Percentiles rank a stretch among this genome's conserved stretches.
phyloP scores from a whole-genome alignment of 2,329 filamentous ascomycete genomes.

The Hypoxylon sp. region DNA sequence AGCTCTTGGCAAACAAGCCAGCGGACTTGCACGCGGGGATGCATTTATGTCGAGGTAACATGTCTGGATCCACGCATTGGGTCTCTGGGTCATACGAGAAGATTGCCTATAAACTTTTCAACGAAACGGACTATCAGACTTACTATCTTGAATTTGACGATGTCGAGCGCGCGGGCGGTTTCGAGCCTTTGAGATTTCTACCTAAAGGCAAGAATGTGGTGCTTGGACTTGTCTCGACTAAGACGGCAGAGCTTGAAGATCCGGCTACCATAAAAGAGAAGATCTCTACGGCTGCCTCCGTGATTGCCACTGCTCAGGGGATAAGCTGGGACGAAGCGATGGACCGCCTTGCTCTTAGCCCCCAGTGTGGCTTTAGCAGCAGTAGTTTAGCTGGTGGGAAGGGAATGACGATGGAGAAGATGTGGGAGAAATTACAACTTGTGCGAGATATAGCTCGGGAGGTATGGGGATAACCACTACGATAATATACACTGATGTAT shows the following conservation, averaged over 20 bases:
- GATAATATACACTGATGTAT: not conserved
- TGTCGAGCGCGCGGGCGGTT: slow-evolving; percentile 62
- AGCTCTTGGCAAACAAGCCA: slow-evolving; percentile 67
- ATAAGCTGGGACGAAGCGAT: slow-evolving; percentile 68
- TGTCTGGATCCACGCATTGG: slow-evolving; percentile 65
- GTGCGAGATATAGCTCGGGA: slow-evolving; percentile 47
- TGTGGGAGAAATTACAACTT: slow-evolving; percentile 52
- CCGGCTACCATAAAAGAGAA: slow-evolving; percentile 60
- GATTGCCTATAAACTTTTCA: slow-evolving; percentile 65
- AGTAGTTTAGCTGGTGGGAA: slow-evolving; percentile 51
- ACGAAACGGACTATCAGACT: slow-evolving; percentile 64
- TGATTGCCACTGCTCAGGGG: slow-evolving; percentile 70
- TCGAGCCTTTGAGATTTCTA: slow-evolving; percentile 64
- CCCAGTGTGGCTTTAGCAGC: slow-evolving; percentile 65
- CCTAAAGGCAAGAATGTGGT: slow-evolving; percentile 66
- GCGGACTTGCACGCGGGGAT: slow-evolving; percentile 74
- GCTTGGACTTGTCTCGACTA: slow-evolving; percentile 66
- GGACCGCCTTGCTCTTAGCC: slow-evolving; percentile 68
- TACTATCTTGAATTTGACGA: slow-evolving; percentile 69
- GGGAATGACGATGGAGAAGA: slow-evolving; percentile 49
- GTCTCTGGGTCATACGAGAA: slow-evolving; percentile 67
- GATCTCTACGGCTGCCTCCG: slow-evolving; percentile 65
- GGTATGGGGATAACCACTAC: slow-evolving; percentile 44
- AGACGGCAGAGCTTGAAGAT: slow-evolving; percentile 64
- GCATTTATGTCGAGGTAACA: slow-evolving; percentile 69